Conservation (phyloP, 148 eudicot species). For the Fagopyrum homotropicum region DNA sequence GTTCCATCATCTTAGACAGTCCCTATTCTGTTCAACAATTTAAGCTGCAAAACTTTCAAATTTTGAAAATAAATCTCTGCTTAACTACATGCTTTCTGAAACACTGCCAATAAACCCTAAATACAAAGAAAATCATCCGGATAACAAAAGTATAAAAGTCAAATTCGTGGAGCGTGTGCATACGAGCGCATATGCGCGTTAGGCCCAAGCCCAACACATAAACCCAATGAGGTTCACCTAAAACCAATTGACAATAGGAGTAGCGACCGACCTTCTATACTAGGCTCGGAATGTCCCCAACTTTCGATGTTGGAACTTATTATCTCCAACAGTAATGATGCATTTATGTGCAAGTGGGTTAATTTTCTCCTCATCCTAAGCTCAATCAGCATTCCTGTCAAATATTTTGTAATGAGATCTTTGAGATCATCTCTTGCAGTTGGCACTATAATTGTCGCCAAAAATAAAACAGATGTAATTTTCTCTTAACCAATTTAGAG, state of each 20-base stretch:
- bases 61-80: conserved; percentile 13
- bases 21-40: conserved; percentile 69
- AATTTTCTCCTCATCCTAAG: neutral
- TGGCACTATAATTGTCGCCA: neutral
- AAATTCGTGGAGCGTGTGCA: too few species aligned
- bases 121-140: neutral
- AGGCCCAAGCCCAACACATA: too few species aligned
- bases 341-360: neutral
- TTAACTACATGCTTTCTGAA: neutral
- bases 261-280: too few species aligned
- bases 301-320: too few species aligned
- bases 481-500: neutral
- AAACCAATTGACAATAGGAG: too few species aligned
- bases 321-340: neutral
- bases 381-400: neutral
- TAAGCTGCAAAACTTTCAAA: conserved; percentile 57
- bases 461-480: neutral
- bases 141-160: neutral
- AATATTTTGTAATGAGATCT: neutral
- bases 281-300: too few species aligned
- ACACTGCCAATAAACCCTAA: neutral
- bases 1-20: conserved; percentile 86
- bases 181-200: too few species aligned
- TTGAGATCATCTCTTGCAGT: neutral
- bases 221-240: too few species aligned